These are phyloP conservation scores for Canna indica DNA, from an alignment of 176 grass and related monocot genomes.

Conservation along the genomic window DNA sequence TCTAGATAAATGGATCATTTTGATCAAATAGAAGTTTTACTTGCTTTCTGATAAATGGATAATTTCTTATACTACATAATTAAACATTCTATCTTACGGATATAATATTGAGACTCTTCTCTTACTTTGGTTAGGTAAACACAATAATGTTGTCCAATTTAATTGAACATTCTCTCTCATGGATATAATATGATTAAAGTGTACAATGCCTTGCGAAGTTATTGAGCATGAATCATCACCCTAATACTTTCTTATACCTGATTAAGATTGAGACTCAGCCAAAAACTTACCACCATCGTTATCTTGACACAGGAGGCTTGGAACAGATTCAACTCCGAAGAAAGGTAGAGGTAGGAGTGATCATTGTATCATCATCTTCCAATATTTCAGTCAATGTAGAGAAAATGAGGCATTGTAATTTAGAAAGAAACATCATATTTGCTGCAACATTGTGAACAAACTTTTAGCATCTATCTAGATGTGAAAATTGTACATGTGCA, in stretches of 20 bases:
- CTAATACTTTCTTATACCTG: neutral
- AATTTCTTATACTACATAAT: neutral
- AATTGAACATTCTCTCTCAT: no score
- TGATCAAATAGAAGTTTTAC: neutral
- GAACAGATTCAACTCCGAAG: conserved; percentile 61
- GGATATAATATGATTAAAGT: no score
- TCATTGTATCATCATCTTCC: neutral
- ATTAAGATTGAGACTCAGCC: neutral
- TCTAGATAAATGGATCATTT: neutral
- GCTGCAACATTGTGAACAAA: neutral
- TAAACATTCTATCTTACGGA: no score
- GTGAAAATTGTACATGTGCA: neutral
- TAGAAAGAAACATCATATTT: conserved; percentile 1
- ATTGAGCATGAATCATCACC: neutral
- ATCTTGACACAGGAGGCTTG: conserved; percentile 57
- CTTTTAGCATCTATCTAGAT: neutral
- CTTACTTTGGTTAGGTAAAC: no score
- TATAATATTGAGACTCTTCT: no score
- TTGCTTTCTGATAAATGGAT: neutral
- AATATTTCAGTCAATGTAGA: neutral
- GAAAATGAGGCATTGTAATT: neutral
- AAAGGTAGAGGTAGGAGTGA: conserved; percentile 25
- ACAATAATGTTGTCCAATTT: no score
- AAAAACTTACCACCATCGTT: neutral
- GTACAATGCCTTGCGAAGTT: no score